Evolutionary conservation across 768 basidiomycete species (phyloP), one percentile per base, ranked within the genome.

Genomic region (Pholiota molesta): DNA sequence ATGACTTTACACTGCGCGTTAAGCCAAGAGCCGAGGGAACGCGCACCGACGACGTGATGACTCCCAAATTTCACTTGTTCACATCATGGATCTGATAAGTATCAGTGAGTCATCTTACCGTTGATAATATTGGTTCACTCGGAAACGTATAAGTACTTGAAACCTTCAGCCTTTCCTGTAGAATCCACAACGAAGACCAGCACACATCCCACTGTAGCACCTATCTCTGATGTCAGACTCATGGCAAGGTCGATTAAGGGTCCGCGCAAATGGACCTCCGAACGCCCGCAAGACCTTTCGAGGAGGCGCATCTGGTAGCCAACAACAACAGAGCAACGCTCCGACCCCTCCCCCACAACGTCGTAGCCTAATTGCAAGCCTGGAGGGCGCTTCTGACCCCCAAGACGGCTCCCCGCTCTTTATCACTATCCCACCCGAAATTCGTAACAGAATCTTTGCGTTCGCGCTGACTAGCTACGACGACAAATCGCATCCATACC

Each of bases 381-480:
- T 64, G n/a, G 19, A 44, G 9, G 51, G 35, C 3, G 14, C 47
- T 4, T 19, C 11, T 11, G 26, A 65, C 40, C 56, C 63, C 11
- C 64, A 65, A 44, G 33, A 52, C 21, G 21, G 16, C 45, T 65
- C 40, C 23, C 17, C 47, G 19, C 56, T 65, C 21, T 65, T 65
- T 31, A 11, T 35, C 7, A 31, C 10, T 10, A 21, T 61, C 17
- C 64, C 64, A 21, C 42, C 60, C 1, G 60, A 65, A 37, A 55
- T 62, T 26, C 64, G 64, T 8, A 54, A 58, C 19, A 52, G 31
- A 3, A 65, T 65, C 14, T 65, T 61, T 31, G 21, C 37, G 9
- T 39, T 65, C 14, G 60, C 57, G n/a, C 35, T 61, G 9, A 28
- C 19, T 29, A 52, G 52, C 40, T 65, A 65, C 21, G 60, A 65